Conservation (phyloP, 2,329 filamentous ascomycete species). For the Colletotrichum karsti region DNA sequence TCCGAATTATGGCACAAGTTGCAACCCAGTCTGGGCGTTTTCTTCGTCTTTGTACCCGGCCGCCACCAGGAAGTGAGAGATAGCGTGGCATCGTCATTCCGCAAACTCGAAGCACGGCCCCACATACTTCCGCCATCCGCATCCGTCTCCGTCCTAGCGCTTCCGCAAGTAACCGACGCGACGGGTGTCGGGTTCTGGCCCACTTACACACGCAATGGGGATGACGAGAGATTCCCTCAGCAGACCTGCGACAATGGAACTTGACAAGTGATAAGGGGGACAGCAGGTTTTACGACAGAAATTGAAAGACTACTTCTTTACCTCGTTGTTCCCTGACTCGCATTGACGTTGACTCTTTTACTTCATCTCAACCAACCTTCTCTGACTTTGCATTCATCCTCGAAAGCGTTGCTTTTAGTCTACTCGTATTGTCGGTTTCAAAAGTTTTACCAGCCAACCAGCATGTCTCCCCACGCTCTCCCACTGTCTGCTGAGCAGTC, state of each 20-base stretch:
- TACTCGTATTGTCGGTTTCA: not conserved
- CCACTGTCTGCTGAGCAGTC: slow-evolving; percentile 20
- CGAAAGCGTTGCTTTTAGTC: not conserved
- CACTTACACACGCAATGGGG: slow-evolving; percentile 4
- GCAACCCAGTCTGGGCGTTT: slow-evolving; percentile 2
- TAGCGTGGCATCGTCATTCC: slow-evolving; percentile 23
- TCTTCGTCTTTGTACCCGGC: slow-evolving; percentile 29
- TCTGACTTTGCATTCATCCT: not conserved
- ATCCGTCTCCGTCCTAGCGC: slow-evolving; percentile 14
- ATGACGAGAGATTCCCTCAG: slow-evolving; percentile 1
- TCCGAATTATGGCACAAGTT: not conserved
- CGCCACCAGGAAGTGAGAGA: not conserved
- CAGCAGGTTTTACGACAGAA: not conserved
- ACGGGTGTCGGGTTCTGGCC: slow-evolving; percentile 20
- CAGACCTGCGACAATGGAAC: not conserved
- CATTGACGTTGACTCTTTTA: not conserved
- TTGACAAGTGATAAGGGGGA: not conserved
- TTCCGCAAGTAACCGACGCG: slow-evolving; percentile 29
- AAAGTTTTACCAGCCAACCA: no score
- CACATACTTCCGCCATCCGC: slow-evolving; percentile 26
- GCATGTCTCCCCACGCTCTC: slow-evolving; percentile 54
- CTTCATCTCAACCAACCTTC: not conserved
- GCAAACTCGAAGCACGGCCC: slow-evolving; percentile 9
- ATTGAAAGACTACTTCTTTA: slow-evolving; percentile 10
- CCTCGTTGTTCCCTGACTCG: slow-evolving; percentile 6